Base-by-base conservation (phyloP, 164 flowering plant species). In the Vitis rotundifolia region DNA sequence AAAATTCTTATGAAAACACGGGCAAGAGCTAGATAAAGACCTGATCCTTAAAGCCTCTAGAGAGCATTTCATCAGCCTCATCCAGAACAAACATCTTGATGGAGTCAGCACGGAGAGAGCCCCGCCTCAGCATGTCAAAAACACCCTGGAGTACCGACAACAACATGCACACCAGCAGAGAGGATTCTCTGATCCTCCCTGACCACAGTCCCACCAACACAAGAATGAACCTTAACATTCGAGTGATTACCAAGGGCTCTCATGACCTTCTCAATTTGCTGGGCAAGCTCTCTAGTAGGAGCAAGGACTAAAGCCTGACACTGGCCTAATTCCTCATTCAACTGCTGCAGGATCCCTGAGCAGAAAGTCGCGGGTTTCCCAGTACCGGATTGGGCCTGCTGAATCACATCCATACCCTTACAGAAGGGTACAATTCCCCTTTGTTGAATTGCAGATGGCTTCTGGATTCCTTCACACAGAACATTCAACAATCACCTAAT, bases 51-150 rank as follows among this genome's bases (percentile, higher is more conserved):
- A 84, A 84, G 31, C 88, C 86, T 28, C 88, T 72, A 47, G 84
- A 78, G 37, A 84, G 85, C 87, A 84, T 82, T 75, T 82, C 87
- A 84, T 84, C 87, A 11, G 85, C 83, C 66, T 84, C 85, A 78
- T 84, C 87, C 57, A 82, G 56, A 18, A 82, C 82, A 77, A 84
- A 82, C 77, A 84, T 80, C 67, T 77, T 80, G 55, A 84, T 82
- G 68, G 71, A 49, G 62, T 80, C 77, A 29, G 87, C 73, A 7
- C 84, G 82, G 28, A 82, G 82, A 1, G 85, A 82, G 18, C 78
- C 80, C 47, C 87, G 80, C 9, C 85, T 69, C 54, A 84, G 47
- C 87, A 82, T 81, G 82, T 84, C 87, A 74, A 82, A 84, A 13
- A 82, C 87, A 81, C 8, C 87, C 85, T 11, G 87, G 87, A 18